phyloP scores from a whole-genome alignment of 78 protist genomes.

The Pigoraptor vietnamica region DNA sequence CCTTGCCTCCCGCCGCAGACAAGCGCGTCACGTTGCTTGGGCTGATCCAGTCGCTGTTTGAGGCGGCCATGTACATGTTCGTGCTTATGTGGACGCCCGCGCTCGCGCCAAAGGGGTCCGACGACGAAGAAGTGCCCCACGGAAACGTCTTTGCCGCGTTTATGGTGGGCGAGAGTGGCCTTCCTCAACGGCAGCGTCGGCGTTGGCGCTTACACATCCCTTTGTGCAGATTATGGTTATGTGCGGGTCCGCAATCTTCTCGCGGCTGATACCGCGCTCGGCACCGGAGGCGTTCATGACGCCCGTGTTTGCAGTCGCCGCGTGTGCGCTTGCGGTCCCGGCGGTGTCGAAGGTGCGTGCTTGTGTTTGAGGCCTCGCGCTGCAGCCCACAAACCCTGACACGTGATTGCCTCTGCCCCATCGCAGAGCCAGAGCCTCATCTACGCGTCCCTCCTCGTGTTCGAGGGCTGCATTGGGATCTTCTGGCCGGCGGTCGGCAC shows the following conservation, averaged over 20 bases:
- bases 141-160: constrained; percentile 80
- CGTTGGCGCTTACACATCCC: no score
- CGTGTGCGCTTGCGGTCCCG: background rate
- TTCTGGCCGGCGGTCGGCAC: constrained; percentile 76
- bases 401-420: no score
- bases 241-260: constrained; percentile 71
- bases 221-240: no score
- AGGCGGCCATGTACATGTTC: constrained; percentile 88
- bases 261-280: background rate
- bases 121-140: constrained; percentile 56
- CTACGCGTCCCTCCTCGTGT: constrained; percentile 42
- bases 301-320: background rate
- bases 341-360: background rate
- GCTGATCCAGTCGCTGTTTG: constrained; percentile 69
- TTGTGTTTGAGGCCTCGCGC: no score
- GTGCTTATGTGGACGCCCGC: constrained; percentile 94
- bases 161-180: no score
- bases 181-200: no score
- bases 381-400: no score
- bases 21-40: constrained; percentile 51
- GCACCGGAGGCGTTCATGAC: background rate
- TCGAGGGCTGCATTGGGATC: constrained; percentile 80
- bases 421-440: no score
- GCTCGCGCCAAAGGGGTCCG: background rate
- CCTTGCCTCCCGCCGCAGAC: no score